These are phyloP conservation scores for Sextonia rubra DNA, from an alignment of 164 flowering plant genomes.

Conservation along the genomic window DNA sequence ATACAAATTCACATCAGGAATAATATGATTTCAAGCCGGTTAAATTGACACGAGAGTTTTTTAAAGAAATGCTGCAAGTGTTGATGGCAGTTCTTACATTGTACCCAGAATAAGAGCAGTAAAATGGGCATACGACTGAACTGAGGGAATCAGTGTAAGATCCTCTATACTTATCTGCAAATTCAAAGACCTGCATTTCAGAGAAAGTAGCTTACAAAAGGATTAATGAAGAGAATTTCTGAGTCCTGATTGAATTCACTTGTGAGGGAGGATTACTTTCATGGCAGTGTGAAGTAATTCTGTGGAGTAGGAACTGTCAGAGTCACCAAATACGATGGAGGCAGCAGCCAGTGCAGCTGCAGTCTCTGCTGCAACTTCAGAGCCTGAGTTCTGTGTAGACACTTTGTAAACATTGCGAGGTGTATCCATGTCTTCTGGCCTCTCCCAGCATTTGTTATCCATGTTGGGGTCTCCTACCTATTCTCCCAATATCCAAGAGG, in stretches of 20 bases:
- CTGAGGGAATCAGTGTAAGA: constrained; percentile 75
- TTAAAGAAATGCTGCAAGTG: too few species aligned
- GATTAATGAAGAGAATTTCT: background rate
- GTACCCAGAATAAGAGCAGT: constrained; percentile 95
- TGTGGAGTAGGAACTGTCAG: constrained; percentile 69
- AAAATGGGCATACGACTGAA: constrained; percentile 88
- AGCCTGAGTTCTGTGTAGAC: constrained; percentile 67
- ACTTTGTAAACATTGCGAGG: constrained; percentile 75
- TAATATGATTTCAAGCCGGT: background rate
- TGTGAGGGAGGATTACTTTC: constrained; percentile 30
- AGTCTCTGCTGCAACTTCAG: constrained; percentile 97
- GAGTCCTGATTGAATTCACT: background rate
- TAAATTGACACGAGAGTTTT: background rate
- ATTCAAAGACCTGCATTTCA: constrained; percentile 63
- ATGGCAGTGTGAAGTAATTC: constrained; percentile 58
- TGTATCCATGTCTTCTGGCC: constrained; percentile 98
- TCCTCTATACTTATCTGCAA: constrained; percentile 79
- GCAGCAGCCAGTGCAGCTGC: constrained; percentile 95
- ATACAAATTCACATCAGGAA: background rate
- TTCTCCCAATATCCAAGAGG: constrained; percentile 1
- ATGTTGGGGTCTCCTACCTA: constrained; percentile 82
- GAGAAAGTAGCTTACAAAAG: background rate
- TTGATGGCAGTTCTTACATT: constrained; percentile 38
- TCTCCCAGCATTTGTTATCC: constrained; percentile 91
- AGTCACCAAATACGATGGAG: constrained; percentile 68